Percentiles rank a stretch among this genome's conserved stretches.
phyloP scores from a whole-genome alignment of 2,329 filamentous ascomycete species.

The Phaeosphaeriaceae sp. region DNA sequence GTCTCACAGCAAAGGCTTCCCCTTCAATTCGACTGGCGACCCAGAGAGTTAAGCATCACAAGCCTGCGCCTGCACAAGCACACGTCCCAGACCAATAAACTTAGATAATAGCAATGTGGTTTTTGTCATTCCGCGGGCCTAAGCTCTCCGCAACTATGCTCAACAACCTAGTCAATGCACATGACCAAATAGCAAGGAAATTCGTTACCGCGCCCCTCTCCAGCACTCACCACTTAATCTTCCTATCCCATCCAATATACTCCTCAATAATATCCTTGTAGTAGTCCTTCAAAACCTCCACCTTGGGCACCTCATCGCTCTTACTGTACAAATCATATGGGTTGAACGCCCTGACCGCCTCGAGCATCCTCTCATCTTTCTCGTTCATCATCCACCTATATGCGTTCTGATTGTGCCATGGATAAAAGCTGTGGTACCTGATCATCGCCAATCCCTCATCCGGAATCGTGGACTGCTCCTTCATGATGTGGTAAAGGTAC shows the following conservation, averaged over 20 bases:
- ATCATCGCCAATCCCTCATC: constrained; percentile 90
- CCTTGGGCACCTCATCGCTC: constrained; percentile 79
- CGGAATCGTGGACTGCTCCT: constrained; percentile 80
- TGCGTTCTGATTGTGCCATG: constrained; percentile 84
- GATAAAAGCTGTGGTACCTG: constrained; percentile 90
- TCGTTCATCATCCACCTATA: constrained; percentile 85
- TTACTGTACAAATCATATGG: constrained; percentile 93
- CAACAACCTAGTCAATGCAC: too few species aligned
- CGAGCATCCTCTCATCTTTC: constrained; percentile 79
- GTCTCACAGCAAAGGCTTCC: too few species aligned
- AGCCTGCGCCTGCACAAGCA: too few species aligned
- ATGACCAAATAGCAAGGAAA: constrained; percentile 6
- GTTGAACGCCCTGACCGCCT: constrained; percentile 85
- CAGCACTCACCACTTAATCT: constrained; percentile 71
- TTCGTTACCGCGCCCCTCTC: neutral
- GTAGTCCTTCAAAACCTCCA: constrained; percentile 80
- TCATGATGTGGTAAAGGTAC: constrained; percentile 85
- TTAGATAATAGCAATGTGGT: too few species aligned
- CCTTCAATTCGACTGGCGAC: too few species aligned
- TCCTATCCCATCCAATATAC: constrained; percentile 70
- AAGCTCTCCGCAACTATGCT: too few species aligned
- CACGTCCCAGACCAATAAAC: too few species aligned
- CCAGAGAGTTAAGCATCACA: too few species aligned
- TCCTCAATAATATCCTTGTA: constrained; percentile 78
- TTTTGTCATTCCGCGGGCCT: too few species aligned